phyloP scores from a whole-genome alignment of 345 rosid genomes.

The Salix caprea region DNA sequence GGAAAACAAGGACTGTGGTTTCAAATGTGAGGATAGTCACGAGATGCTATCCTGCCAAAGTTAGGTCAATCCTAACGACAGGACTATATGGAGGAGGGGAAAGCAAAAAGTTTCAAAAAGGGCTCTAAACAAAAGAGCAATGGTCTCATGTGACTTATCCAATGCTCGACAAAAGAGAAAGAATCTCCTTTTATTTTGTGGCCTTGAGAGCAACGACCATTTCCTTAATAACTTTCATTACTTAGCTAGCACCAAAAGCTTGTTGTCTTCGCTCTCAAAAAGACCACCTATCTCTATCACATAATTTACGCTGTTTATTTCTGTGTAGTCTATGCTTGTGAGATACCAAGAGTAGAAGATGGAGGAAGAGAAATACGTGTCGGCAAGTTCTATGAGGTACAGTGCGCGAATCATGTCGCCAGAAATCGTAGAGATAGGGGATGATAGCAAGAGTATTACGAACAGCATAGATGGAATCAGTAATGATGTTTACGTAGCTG shows the following conservation, averaged over 20 bases:
- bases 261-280: constrained; percentile 29
- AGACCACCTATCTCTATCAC: not conserved
- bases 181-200: constrained; percentile 31
- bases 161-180: constrained; percentile 28
- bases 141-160: constrained; percentile 14
- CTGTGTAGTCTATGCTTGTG: not conserved
- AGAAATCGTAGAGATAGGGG: constrained; percentile 63
- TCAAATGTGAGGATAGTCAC: not conserved
- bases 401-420: constrained; percentile 37
- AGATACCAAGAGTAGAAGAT: not conserved
- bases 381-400: constrained; percentile 17
- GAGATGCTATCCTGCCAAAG: not conserved
- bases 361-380: constrained; percentile 21
- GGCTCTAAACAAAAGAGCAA: not conserved
- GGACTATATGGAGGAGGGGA: not conserved
- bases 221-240: constrained; percentile 15
- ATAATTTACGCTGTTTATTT: not conserved
- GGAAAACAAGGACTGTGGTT: not conserved
- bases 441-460: constrained; percentile 33
- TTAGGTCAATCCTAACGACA: not conserved
- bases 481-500: constrained; percentile 56
- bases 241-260: constrained; percentile 17
- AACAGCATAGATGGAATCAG: constrained; percentile 17
- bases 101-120: not conserved
- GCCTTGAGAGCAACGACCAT: constrained; percentile 47